Conservation (phyloP, 495 filamentous ascomycete species). For the Hypoxylon fragiforme region DNA sequence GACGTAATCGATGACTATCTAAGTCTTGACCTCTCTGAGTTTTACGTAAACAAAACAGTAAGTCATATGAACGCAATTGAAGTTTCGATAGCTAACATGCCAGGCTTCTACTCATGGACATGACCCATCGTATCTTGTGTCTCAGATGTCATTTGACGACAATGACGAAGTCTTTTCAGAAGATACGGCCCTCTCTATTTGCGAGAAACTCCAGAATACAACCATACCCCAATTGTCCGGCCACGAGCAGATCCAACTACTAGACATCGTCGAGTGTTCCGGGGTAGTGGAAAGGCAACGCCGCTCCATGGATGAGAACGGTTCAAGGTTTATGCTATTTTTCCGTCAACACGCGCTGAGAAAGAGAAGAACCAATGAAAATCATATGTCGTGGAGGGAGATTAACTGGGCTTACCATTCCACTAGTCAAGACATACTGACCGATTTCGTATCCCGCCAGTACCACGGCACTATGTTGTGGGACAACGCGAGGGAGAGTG, state of each 20-base stretch:
- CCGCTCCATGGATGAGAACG: slow-evolving; percentile 90
- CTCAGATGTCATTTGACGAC: slow-evolving; percentile 52
- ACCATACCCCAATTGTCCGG: slow-evolving; percentile 82
- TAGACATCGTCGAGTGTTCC: slow-evolving; percentile 85
- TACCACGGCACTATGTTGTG: slow-evolving; percentile 78
- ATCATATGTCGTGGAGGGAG: slow-evolving; percentile 84
- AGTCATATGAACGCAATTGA: neutral
- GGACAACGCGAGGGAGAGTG: slow-evolving; percentile 81
- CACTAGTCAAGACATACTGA: slow-evolving; percentile 85
- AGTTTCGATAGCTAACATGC: slow-evolving; percentile 10
- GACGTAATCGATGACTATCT: slow-evolving; percentile 82
- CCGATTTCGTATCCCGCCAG: slow-evolving; percentile 83
- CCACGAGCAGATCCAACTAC: slow-evolving; percentile 85
- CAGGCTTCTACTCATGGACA: slow-evolving; percentile 27
- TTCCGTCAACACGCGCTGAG: slow-evolving; percentile 83
- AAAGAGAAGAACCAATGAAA: slow-evolving; percentile 63
- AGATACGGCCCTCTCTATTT: slow-evolving; percentile 68
- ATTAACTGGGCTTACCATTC: slow-evolving; percentile 95
- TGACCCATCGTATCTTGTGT: slow-evolving; percentile 26
- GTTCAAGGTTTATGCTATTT: slow-evolving; percentile 85
- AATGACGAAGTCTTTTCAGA: slow-evolving; percentile 69
- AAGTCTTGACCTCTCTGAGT: slow-evolving; percentile 70
- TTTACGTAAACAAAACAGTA: slow-evolving; percentile 52
- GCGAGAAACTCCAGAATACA: slow-evolving; percentile 73
- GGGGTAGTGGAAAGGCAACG: slow-evolving; percentile 86